Base-by-base conservation (phyloP, 1,139 yeast genomes). In the Diutina rugosa region DNA sequence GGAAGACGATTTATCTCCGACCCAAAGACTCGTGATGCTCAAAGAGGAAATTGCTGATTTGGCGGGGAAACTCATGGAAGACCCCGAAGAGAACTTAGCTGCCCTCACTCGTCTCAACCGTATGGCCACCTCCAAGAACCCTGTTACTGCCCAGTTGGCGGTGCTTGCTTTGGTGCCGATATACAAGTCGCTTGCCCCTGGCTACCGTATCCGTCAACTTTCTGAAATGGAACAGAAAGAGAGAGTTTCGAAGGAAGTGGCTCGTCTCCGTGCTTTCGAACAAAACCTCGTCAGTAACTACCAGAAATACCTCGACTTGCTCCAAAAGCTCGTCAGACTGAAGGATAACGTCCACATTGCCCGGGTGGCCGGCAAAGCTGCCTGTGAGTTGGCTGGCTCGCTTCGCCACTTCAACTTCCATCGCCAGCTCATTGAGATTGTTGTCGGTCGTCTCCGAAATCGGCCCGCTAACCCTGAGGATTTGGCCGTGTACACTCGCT, bases 1-100 rank as follows among this genome's bases (percentile, higher is more conserved):
- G 4, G 29, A 5, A 12, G 29, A 38, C 3, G 38, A 32, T 6
- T 16, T 10, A 6, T 6, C 81, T n/a, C 84, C 86, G 0, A 80
- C 74, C 57, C 86, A 84, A 64, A 76, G 76, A 58, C 74, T 88
- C 45, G 63, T 77, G 18, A 77, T 14, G 59, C 76, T 88, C 55
- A 89, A 90, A 63, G 98, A 90, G 69, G 89, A 86, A 59, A 80
- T 93, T 44, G 97, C 98, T 0, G 85, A 80, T 16, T 69, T 86
- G 56, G 97, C 96, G 1, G 88, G 88, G 44, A 79, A 79, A 56
- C 71, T 93, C 49, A 83, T 84, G 64, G 96, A 91, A 68, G 90
- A 90, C 59, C 97, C 99, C 1, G 98, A 93, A 67, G 96, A 89
- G 64, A 82, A 91, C 65, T 76, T 86, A 14, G 69, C 79, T 6